A percentile compares a stretch with the other conserved stretches of the same genome.
phyloP scores from a whole-genome alignment of 495 filamentous ascomycete genomes.

The Filosporella fistucella region DNA sequence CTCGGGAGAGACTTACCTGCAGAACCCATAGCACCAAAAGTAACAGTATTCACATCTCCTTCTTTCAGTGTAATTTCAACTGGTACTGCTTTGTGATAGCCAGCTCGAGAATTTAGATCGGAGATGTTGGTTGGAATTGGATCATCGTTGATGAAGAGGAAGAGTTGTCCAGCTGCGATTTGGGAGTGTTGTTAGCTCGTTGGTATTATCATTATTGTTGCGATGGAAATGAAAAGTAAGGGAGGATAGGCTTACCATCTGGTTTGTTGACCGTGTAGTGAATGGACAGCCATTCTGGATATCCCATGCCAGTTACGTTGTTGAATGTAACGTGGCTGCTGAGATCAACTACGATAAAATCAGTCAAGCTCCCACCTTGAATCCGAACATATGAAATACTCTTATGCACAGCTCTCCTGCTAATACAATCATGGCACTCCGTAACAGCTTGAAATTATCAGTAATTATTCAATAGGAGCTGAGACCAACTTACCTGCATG shows the following conservation, averaged over 20 bases:
- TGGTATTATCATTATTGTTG: not conserved
- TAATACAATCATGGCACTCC: conserved; percentile 26
- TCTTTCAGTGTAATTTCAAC: conserved; percentile 29
- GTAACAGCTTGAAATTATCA: conserved; percentile 16
- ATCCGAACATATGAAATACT: conserved; percentile 13
- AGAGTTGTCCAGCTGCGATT: conserved; percentile 29
- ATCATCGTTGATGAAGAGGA: conserved; percentile 34
- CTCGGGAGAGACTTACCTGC: conserved; percentile 27
- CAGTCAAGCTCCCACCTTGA: not conserved
- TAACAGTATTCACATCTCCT: conserved; percentile 33
- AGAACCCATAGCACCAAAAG: conserved; percentile 29
- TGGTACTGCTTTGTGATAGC: conserved; percentile 33
- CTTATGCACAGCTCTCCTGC: conserved; percentile 27
- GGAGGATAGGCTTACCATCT: conserved; percentile 28
- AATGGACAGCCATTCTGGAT: conserved; percentile 35
- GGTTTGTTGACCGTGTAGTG: conserved; percentile 32
- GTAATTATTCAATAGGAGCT: not conserved
- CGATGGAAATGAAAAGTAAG: not conserved
- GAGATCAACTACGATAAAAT: conserved; percentile 13
- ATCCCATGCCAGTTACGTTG: conserved; percentile 36
- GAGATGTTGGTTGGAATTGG: conserved; percentile 32
- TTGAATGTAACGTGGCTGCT: conserved; percentile 30
- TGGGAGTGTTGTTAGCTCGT: not conserved
- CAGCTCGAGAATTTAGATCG: conserved; percentile 34
- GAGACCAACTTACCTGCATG: conserved; percentile 22